Base-by-base conservation (phyloP, 805 yeast species). In the Starmerella kuoi region DNA sequence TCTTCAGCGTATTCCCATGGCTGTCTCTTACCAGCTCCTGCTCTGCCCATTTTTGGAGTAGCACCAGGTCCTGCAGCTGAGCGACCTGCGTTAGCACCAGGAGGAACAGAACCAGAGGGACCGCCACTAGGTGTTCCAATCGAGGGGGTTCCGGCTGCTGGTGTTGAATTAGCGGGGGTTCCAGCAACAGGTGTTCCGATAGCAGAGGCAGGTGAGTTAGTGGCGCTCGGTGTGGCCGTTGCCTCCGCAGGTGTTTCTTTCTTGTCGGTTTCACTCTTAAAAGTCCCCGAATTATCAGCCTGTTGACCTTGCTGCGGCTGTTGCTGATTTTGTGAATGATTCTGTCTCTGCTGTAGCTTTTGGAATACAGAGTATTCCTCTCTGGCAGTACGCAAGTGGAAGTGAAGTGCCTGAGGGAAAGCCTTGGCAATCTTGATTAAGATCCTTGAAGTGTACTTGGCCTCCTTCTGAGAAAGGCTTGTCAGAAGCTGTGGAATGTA, bases 361-460 rank as follows among this genome's bases (percentile, higher is more conserved):
- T 86, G 94, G 40, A 86, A 72, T 2, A 82, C 86, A 3, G 86
- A 78, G 61, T 79, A 84, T 53, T 91, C 98, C 58, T 91, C 99
- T 58, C 82, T 83, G 0, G 97, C 84, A 1, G 98, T 91, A 44
- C 98, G 70, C 53, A 91, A 68, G 56, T 87, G 96, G 77, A 87
- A 91, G 56, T 91, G 97, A 44, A 91, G 69, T 0, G 98, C 95
- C 63, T 91, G 99, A 1, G 99, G 99, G 63, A 82, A 93, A 40
- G 86, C 79, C 66, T 91, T 91, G 1, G 98, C 98, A 56, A 91
- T 91, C 51, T 91, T 71, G 41, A 86, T 81, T 57, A 91, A 69
- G 34, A 91, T 81, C 54, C 78, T 86, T 47, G 95, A 78, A 2
- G 88, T 95, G 60, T 86, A 69, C 42, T 75, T 72, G 0, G 96